Base-by-base conservation (phyloP, 306 rosid genomes). In the Ormosia emarginata region DNA sequence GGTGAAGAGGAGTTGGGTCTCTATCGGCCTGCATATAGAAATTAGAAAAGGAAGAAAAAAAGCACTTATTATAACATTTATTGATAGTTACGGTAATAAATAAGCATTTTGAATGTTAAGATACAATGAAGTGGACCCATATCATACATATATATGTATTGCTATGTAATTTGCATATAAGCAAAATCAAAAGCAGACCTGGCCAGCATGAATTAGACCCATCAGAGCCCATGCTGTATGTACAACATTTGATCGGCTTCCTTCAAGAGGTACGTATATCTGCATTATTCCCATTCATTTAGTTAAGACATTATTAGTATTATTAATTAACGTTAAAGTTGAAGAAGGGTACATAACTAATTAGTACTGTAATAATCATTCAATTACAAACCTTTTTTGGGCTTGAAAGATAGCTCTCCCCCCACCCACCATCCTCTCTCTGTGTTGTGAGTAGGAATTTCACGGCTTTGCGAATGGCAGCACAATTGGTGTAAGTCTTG, bases 211-310 rank as follows among this genome's bases (percentile, higher is more conserved):
- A 81, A 91, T 84, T 33, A 93, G 80, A 39, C 87, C 94, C 92
- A 93, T 87, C 81, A 91, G 74, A 11, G 92, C 93, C 97, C 94
- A 91, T 8, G 92, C 89, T 0, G 95, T 92, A 0, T 92, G 97
- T 17, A 91, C 93, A 71, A 89, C 83, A 64, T 92, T 89, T 62
- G 97, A 87, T 5, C 86, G 53, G 11, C 53, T 86, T 70, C 85
- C 90, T 74, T 92, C 93, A 0, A 89, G 82, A 5, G 85, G 94
- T 9, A 90, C 47, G 11, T 87, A 89, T 56, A 63, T 81, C 94
- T 92, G 65, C 75, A 78, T 66, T 7, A 11, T 57, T 36, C 2
- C 36, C 40, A 50, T 69, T 77, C 1, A 43, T 58, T 15, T 61
- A n/a, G 62, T 15, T n/a, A 17, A 62, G 67, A 33, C 24, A 67